Base-by-base conservation (phyloP, 2,329 filamentous ascomycete species). In the Phialocephala subalpina region DNA sequence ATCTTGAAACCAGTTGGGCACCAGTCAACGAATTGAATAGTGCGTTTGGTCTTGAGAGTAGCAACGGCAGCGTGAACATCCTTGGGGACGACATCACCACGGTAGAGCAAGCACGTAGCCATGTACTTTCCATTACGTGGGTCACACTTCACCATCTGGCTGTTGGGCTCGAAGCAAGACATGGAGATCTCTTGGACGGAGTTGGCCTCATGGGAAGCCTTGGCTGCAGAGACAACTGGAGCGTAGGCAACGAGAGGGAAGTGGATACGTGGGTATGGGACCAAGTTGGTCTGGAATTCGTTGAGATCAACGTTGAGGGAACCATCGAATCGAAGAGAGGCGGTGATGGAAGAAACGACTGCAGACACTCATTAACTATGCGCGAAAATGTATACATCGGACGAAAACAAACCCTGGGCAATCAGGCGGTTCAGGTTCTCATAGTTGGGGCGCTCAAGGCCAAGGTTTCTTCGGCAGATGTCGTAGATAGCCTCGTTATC, bases 91-190 rank as follows among this genome's bases (percentile, higher is more conserved):
- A 99, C 95, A 77, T 98, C 96, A 82, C 95, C 96, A 80, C 95
- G 95, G 89, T 99, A 99, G 80, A 99, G 86, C 83, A 99, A 83
- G 82, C 94, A 97, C 77, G 94, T 97, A 72, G 95, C 95, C 95
- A 99, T 99, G 89, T 99, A 99, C 88, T 99, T 99, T 83, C 95
- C 95, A 82, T 97, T 94, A 78, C 94, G 94, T 75, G 95, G 95
- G 81, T 99, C 96, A 80, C 95, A 99, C 88, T 97, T 97, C 81
- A 99, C 95, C 95, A 99, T 99, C 91, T 99, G 95, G 90, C 97
- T 97, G 90, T 97, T 92, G 76, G 95, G 94, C 89, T 99, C 95
- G 85, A 99, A 99, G 91, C 95, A 98, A 73, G 93, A 93, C 90
- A 95, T 97, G 82, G 93, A 97, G 86, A 98, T 97, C 87, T 98